Base-by-base conservation (phyloP, 2,329 filamentous ascomycete genomes). In the Chaetothyriales sp. region DNA sequence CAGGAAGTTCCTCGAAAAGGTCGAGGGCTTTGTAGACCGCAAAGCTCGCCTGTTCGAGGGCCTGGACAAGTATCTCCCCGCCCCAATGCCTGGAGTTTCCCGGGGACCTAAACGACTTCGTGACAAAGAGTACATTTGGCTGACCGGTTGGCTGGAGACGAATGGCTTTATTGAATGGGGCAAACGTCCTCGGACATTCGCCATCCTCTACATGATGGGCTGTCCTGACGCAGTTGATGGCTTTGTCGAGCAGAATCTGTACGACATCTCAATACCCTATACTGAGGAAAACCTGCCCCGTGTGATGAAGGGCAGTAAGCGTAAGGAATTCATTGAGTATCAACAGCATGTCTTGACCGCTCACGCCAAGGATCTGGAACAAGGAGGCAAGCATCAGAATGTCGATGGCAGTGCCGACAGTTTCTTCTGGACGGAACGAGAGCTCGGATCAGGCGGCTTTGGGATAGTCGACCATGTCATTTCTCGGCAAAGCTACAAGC, bases 401-500 rank as follows among this genome's bases (percentile, higher is more conserved):
- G 50, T 60, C 22, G 47, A 45, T 13, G 49, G 50, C 13, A 51
- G 50, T 47, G 58, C 51, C 19, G 52, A 61, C 19, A 51, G 47
- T 22, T 51, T 52, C 29, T 59, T 62, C 45, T 40, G 49, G 10
- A 47, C 43, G n/a, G 43, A 58, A n/a, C 48, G 52, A 46, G 44
- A 53, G 10, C 58, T 62, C 40, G 61, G 61, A 9, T 50, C 43
- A 22, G 61, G 60, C 20, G 52, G 55, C 13, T 61, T 61, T 49
- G 61, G 60, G 5, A 19, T 50, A 7, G 60, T 62, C 29, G 60
- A 61, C 47, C 51, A 50, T 28, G 60, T 62, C 10, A 45, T 51
- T 18, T 57, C 58, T 44, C 44, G 29, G 44, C 22, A 62, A 8
- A 65, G 60, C 19, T 62, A 54, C 44, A 58, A 52, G 10, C 49